Evolutionary conservation across 2,329 filamentous ascomycete genomes (phyloP).

Genomic region (Sclerotinia trifoliorum): DNA sequence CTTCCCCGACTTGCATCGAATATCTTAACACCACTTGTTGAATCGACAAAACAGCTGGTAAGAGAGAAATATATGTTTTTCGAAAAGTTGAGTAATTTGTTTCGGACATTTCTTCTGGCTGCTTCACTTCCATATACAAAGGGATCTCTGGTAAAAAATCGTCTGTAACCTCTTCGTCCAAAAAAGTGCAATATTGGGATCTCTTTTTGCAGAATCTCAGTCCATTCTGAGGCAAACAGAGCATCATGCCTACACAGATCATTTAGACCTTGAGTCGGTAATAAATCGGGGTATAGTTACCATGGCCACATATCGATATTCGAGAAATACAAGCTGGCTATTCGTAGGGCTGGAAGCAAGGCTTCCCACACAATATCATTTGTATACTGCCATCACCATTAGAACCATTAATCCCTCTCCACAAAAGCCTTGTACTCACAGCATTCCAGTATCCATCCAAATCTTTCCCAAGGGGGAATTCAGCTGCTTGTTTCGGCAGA

Average conservation of each 20-base stretch:
- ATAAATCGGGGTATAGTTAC: constrained; percentile 3
- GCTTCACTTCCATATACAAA: background rate
- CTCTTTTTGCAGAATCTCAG: background rate
- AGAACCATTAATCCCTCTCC: background rate
- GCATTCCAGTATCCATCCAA: constrained; percentile 24
- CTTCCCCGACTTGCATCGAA: background rate
- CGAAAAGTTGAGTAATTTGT: background rate
- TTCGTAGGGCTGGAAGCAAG: constrained; percentile 10
- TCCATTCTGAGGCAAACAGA: constrained; percentile 6
- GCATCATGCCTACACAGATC: constrained; percentile 20
- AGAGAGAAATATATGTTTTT: constrained; percentile 1
- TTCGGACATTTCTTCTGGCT: background rate
- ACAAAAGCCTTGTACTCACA: constrained; percentile 10
- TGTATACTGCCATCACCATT: constrained; percentile 9
- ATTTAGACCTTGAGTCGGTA: background rate
- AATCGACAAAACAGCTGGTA: background rate
- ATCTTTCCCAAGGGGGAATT: constrained; percentile 20
- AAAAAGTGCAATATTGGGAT: background rate
- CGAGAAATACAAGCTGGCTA: constrained; percentile 21
- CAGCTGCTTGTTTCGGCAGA: constrained; percentile 17
- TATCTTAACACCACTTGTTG: background rate
- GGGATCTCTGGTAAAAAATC: background rate
- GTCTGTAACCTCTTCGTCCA: background rate
- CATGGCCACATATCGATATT: constrained; percentile 23
- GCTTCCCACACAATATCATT: constrained; percentile 24